phyloP scores from a whole-genome alignment of 345 rosid genomes.

The Lenwebbia sp. region DNA sequence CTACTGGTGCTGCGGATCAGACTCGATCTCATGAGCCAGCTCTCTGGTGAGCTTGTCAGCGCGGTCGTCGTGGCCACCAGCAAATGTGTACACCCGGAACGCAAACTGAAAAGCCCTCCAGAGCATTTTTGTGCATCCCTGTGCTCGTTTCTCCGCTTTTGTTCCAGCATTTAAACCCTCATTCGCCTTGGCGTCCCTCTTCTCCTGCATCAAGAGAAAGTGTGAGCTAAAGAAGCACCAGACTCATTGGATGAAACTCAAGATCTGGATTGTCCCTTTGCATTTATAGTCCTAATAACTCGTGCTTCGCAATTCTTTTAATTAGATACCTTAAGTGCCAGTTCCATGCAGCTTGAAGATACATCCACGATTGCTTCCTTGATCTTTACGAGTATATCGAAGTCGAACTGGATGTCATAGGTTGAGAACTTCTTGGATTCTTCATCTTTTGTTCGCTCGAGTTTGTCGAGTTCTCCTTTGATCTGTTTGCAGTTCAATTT shows the following conservation, averaged over 20 bases:
- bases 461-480: constrained; percentile 61
- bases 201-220: constrained; percentile 35
- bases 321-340: constrained; percentile 57
- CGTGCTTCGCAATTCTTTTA: not conserved
- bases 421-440: constrained; percentile 69
- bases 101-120: constrained; percentile 97
- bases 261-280: not conserved
- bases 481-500: constrained; percentile 24
- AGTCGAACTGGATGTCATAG: constrained; percentile 71
- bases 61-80: constrained; percentile 93
- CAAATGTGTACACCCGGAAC: constrained; percentile 74
- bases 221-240: not conserved
- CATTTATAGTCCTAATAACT: not conserved
- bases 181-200: constrained; percentile 39
- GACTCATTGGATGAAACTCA: not conserved
- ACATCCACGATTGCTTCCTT: constrained; percentile 92
- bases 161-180: constrained; percentile 14
- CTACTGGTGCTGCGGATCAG: constrained; percentile 27
- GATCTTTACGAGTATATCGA: constrained; percentile 52
- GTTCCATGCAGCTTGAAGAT: constrained; percentile 87
- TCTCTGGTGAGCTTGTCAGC: constrained; percentile 75
- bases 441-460: constrained; percentile 85
- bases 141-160: constrained; percentile 16
- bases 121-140: constrained; percentile 40
- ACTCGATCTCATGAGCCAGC: constrained; percentile 77